A percentile compares a stretch with the other conserved stretches of the same genome.
These are phyloP conservation scores for Astrothelium macrocarpum DNA, from an alignment of 495 filamentous ascomycete species.

Conservation along the genomic window DNA sequence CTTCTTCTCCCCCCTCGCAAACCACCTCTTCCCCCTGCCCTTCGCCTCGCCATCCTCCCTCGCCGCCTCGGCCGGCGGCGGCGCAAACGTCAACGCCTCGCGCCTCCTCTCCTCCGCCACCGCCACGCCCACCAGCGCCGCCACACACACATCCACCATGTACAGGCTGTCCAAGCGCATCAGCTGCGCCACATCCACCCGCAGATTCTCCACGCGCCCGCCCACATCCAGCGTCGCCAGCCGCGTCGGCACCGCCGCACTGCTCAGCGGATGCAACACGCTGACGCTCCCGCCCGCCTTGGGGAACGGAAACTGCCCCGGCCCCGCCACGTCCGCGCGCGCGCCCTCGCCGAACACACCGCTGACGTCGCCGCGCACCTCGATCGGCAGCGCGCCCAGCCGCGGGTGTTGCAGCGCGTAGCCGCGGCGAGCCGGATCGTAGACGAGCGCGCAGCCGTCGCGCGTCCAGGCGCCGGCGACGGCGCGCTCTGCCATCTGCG, in stretches of 20 bases:
- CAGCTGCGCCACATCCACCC: conserved; percentile 37
- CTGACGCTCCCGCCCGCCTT: background rate
- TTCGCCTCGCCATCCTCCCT: background rate
- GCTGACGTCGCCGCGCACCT: conserved; percentile 39
- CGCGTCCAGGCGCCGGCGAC: conserved; percentile 56
- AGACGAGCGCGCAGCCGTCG: conserved; percentile 59
- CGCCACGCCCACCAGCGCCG: conserved; percentile 60
- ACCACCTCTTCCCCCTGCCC: conserved; percentile 17
- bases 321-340: conserved; percentile 44
- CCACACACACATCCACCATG: conserved; percentile 63
- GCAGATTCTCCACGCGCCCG: conserved; percentile 7
- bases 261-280: conserved; percentile 2
- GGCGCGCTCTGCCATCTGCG: conserved; percentile 42
- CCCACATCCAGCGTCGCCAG: conserved; percentile 3
- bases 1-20: conserved; percentile 16
- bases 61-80: background rate
- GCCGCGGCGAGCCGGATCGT: conserved; percentile 24
- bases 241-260: conserved; percentile 2
- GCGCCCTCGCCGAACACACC: background rate
- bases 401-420: conserved; percentile 69
- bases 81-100: conserved; percentile 1
- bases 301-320: conserved; percentile 26
- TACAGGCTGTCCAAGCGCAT: conserved; percentile 51
- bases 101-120: conserved; percentile 23
- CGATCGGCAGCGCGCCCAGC: conserved; percentile 32